Evolutionary conservation across 306 rosid species (phyloP).

Genomic region (Gynostemma pentaphyllum): DNA sequence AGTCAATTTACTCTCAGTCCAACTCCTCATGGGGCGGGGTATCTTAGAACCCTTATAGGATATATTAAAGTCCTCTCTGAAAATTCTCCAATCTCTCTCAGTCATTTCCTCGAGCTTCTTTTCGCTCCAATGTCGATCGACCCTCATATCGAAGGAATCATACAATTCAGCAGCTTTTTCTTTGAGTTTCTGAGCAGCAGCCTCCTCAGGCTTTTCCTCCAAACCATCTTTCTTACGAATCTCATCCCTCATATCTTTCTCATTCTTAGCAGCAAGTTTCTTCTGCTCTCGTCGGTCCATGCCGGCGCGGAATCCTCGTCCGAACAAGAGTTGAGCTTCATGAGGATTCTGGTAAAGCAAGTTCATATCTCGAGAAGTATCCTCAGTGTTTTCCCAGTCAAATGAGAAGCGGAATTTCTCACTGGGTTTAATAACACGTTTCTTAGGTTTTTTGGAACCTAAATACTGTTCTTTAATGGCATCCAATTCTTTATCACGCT

Average conservation of each 20-base stretch:
- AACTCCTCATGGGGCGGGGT: constrained; percentile 78
- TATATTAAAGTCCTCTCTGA: constrained; percentile 73
- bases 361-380: constrained; percentile 84
- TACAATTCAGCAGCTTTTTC: constrained; percentile 74
- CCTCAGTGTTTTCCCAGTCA: constrained; percentile 92
- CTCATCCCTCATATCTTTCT: constrained; percentile 73
- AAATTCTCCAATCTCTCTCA: constrained; percentile 83
- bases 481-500: constrained; percentile 65
- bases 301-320: constrained; percentile 79
- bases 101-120: constrained; percentile 88
- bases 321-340: constrained; percentile 78
- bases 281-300: constrained; percentile 91
- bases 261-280: constrained; percentile 84
- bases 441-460: constrained; percentile 79
- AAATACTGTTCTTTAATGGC: constrained; percentile 80
- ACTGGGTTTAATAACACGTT: constrained; percentile 81
- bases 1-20: constrained; percentile 65
- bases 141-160: constrained; percentile 75
- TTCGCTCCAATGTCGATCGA: constrained; percentile 86
- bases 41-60: constrained; percentile 78
- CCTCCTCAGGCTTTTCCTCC: constrained; percentile 86
- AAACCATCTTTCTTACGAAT: constrained; percentile 56
- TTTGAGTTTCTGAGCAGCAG: constrained; percentile 62
- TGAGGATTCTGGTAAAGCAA: constrained; percentile 74
- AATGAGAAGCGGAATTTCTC: constrained; percentile 88